phyloP scores from a whole-genome alignment of 345 rosid genomes.

The Angophora floribunda region DNA sequence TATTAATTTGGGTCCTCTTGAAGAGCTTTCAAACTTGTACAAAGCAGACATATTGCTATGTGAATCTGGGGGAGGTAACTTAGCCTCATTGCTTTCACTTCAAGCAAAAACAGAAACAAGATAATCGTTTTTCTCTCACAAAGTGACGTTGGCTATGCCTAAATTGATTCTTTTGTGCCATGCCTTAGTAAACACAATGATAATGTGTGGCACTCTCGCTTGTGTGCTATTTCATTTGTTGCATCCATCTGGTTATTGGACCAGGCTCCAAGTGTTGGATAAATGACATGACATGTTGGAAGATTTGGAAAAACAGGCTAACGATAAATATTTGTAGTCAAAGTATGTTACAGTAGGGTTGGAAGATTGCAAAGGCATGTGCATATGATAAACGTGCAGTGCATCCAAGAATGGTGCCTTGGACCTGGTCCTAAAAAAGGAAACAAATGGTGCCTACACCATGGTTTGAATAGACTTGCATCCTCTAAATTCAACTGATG shows the following conservation, averaged over 20 bases:
- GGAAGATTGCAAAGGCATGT: neutral
- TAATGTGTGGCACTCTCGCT: neutral
- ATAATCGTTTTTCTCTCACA: neutral
- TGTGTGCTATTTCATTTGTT: neutral
- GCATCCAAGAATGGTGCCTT: neutral
- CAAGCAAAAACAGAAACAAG: neutral
- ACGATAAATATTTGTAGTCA: neutral
- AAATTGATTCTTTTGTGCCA: neutral
- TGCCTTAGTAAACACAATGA: neutral
- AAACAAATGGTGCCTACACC: neutral
- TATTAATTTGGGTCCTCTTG: slow-evolving; percentile 94
- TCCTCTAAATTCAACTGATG: neutral
- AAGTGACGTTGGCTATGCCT: neutral
- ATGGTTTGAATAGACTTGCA: neutral
- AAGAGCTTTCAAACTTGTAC: slow-evolving; percentile 83
- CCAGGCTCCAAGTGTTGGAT: neutral
- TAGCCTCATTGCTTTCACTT: neutral
- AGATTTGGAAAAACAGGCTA: neutral
- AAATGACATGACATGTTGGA: neutral
- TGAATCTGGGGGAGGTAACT: slow-evolving; percentile 92
- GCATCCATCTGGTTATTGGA: neutral
- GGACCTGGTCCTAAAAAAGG: neutral
- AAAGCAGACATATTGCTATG: slow-evolving; percentile 89
- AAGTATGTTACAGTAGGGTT: neutral
- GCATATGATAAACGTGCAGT: neutral